Evolutionary conservation across 257 asterid genomes (phyloP).

Genomic region (Paulownia fortunei): DNA sequence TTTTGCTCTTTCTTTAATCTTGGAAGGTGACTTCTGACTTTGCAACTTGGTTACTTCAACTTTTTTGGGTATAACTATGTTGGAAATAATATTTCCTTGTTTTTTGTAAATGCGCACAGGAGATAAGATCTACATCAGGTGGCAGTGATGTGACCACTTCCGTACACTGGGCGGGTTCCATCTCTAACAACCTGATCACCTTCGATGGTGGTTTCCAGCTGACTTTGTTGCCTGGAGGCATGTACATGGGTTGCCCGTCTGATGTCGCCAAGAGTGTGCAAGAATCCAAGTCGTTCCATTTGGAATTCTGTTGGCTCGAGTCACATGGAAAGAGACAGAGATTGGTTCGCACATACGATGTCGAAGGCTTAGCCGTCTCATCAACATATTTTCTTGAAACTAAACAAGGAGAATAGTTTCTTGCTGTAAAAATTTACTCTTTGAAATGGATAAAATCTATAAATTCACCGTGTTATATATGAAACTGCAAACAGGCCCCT

Average conservation of each 20-base stretch:
- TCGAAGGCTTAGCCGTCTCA: constrained; percentile 87
- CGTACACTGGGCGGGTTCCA: constrained; percentile 84
- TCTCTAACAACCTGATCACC: constrained; percentile 59
- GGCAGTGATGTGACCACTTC: constrained; percentile 65
- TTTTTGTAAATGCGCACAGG: constrained; percentile 44
- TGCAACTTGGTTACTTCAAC: no score
- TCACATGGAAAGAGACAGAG: constrained; percentile 81
- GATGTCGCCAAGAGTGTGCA: constrained; percentile 77
- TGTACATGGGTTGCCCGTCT: constrained; percentile 90
- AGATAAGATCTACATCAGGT: constrained; percentile 56
- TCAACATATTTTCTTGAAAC: constrained; percentile 83
- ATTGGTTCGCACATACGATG: constrained; percentile 84
- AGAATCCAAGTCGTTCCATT: constrained; percentile 83
- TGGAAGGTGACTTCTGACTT: background rate
- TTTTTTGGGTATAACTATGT: no score
- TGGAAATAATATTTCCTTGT: background rate
- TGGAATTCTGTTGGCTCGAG: constrained; percentile 91
- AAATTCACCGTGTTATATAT: no score
- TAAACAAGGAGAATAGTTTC: constrained; percentile 44
- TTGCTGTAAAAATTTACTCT: background rate
- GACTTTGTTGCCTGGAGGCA: constrained; percentile 79
- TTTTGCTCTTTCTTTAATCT: background rate
- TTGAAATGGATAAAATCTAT: no score
- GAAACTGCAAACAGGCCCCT: no score
- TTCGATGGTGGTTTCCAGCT: constrained; percentile 79